Evolutionary conservation across 1,284 basidiomycete genomes (phyloP).

Genomic region (Macrocystidia cucumis): DNA sequence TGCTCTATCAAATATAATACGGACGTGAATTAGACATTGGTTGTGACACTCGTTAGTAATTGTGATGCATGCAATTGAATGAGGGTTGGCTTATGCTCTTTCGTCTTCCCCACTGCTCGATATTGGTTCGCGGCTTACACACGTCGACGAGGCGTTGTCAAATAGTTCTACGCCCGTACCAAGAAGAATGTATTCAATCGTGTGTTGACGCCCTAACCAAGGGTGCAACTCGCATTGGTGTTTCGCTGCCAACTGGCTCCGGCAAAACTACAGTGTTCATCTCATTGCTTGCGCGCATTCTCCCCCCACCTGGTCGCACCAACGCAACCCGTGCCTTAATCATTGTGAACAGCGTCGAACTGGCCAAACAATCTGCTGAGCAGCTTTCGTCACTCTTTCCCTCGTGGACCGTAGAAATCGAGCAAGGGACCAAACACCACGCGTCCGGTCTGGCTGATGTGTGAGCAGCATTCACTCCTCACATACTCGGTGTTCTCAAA

Average conservation of each 20-base stretch:
- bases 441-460: constrained; percentile 84
- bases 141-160: too few relatives aligned
- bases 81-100: too few relatives aligned
- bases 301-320: constrained; percentile 31
- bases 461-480: constrained; percentile 32
- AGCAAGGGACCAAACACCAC: constrained; percentile 74
- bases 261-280: constrained; percentile 95
- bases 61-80: too few relatives aligned
- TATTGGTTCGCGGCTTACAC: too few relatives aligned
- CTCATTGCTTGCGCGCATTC: constrained; percentile 60
- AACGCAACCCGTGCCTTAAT: constrained; percentile 61
- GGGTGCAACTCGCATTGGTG: constrained; percentile 76
- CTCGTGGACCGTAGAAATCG: constrained; percentile 80
- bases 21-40: too few relatives aligned
- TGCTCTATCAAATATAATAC: too few relatives aligned
- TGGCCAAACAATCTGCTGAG: constrained; percentile 82
- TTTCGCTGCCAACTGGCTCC: constrained; percentile 86
- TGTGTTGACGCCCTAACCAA: constrained; percentile 66
- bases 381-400: constrained; percentile 69
- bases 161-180: constrained; percentile 78
- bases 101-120: too few relatives aligned
- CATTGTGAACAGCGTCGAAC: constrained; percentile 83
- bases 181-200: constrained; percentile 77
- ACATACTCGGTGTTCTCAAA: constrained; percentile 3
- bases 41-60: too few relatives aligned